Conservation (phyloP, 805 yeast genomes). For the Wickerhamomyces silvicola region DNA sequence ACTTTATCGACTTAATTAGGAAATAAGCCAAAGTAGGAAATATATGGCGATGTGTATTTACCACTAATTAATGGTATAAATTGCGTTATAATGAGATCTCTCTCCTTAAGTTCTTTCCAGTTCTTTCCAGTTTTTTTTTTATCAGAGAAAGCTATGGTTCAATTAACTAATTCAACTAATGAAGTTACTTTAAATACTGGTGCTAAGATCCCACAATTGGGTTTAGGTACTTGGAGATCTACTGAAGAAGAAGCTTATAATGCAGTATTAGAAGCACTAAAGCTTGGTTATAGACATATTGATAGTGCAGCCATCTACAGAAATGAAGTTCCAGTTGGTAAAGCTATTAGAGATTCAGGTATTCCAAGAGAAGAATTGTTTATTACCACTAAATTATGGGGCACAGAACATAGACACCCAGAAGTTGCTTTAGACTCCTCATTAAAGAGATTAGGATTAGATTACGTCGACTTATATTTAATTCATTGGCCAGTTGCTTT, state of each 20-base stretch:
- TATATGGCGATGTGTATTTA: too few species aligned
- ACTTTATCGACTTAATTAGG: too few species aligned
- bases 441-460: conserved; percentile 53
- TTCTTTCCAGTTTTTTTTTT: too few species aligned
- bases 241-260: conserved; percentile 44
- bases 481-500: conserved; percentile 74
- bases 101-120: too few species aligned
- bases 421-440: conserved; percentile 48
- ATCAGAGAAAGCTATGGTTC: too few species aligned
- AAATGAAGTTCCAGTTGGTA: conserved; percentile 62
- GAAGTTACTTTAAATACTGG: conserved; percentile 48
- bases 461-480: conserved; percentile 68
- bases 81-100: too few species aligned
- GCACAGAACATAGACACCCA: conserved; percentile 40
- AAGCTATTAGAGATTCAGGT: conserved; percentile 47
- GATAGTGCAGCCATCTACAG: conserved; percentile 69
- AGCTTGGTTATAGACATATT: conserved; percentile 68
- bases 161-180: too few species aligned
- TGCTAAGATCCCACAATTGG: conserved; percentile 54
- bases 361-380: conserved; percentile 56
- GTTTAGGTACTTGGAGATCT: conserved; percentile 71
- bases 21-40: too few species aligned
- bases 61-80: too few species aligned
- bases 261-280: conserved; percentile 39
- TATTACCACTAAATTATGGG: conserved; percentile 64